Base-by-base conservation (phyloP, 106 monocot genomes). In the Ottelia alismoides region DNA sequence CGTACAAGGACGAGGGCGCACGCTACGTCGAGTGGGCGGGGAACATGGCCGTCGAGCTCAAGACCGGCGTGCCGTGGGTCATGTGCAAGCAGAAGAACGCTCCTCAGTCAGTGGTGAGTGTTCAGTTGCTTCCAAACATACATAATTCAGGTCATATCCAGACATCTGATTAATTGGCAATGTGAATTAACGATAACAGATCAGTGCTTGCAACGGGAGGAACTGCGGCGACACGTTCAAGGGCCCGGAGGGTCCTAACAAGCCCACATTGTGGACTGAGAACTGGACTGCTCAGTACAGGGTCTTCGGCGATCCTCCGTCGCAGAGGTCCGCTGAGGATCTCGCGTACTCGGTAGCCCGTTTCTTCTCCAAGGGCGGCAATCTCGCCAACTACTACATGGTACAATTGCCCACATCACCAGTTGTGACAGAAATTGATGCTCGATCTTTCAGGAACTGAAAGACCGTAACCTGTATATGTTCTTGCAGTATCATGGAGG, bases 211-310 rank as follows among this genome's bases (percentile, higher is more conserved):
- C 70, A 96, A 96, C 60, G 96, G 96, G 70, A 89, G 96, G 74
- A 78, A 96, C 64, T 96, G 96, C 52, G 96, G 85, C 23, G 96
- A 96, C 52, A 85, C 73, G 24, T 85, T 76, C 69, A 52, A 17
- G 18, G 82, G 79, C 3, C 74, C 75, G 3, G 64, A 65, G 28
- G 46, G 45, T 49, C 83, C 63, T 20, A 55, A 59, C 46, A 96
- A 89, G 56, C 96, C 96, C 18, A 22, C 30, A 2, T 27, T 96
- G 1, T 96, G 96, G 96, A 82, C 96, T 27, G 96, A 96, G 66
- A 88, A 96, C 68, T 96, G 96, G 96, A 96, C 89, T 53, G 89
- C 89, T 55, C 96, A 96, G 96, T 96, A 66, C 61, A 68, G 98
- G 60, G 76, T 76, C 11, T 98, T 90, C 32, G 98, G 98, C 10